These are phyloP conservation scores for Trichocomaceae sp. DNA, from an alignment of 2,329 filamentous ascomycete species.

Conservation along the genomic window DNA sequence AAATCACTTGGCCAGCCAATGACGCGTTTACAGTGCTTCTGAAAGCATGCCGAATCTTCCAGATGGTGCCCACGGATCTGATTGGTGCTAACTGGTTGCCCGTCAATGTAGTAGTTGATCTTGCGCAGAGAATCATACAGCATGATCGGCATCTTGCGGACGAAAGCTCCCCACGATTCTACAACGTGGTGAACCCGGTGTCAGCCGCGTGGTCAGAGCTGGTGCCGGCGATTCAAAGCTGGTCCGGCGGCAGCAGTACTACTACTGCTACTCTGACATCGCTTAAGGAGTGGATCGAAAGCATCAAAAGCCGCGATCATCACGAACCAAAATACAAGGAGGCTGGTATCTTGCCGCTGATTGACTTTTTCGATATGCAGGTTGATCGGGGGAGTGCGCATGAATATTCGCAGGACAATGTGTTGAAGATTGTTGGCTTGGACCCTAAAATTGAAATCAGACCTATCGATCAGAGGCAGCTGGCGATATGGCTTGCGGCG, in stretches of 20 bases:
- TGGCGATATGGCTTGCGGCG: conserved; percentile 3
- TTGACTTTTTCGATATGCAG: not conserved
- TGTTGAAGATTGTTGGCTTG: not conserved
- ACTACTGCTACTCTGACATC: not conserved
- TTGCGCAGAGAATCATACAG: not conserved
- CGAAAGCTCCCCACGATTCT: not conserved
- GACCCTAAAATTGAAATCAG: not conserved
- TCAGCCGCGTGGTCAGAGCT: not conserved
- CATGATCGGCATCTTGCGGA: not conserved
- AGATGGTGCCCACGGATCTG: conserved; percentile 1
- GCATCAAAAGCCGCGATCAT: not conserved
- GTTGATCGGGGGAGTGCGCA: not conserved
- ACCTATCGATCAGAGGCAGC: not conserved
- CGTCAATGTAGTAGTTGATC: not conserved
- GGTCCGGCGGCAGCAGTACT: not conserved
- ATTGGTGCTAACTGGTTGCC: conserved; percentile 6
- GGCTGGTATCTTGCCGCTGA: not conserved
- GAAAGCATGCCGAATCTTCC: not conserved
- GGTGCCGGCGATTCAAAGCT: not conserved
- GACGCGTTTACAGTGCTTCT: conserved; percentile 1
- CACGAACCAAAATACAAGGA: not conserved
- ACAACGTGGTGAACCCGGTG: conserved; percentile 7
- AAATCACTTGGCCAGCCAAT: not conserved
- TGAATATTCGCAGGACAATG: not conserved
- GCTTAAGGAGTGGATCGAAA: conserved; percentile 1